Conservation (phyloP, 208 protist genomes). For the Trypanosoma theileri region DNA sequence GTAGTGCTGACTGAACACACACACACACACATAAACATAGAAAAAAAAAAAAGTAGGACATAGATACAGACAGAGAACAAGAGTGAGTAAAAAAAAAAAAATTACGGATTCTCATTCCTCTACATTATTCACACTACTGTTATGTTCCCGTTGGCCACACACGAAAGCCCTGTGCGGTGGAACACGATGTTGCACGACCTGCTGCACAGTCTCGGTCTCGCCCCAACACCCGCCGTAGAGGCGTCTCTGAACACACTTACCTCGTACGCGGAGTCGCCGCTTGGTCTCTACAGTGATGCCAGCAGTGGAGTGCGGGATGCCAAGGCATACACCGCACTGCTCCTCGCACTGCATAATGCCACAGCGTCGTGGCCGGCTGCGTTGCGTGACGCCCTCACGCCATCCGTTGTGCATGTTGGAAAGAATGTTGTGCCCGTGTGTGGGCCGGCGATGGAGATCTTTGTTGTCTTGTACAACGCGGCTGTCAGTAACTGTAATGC, state of each 20-base stretch:
- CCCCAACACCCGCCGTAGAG: slow-evolving; percentile 24
- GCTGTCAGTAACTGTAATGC: slow-evolving; percentile 41
- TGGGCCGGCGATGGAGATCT: slow-evolving; percentile 43
- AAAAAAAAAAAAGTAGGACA: neutral
- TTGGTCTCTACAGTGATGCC: slow-evolving; percentile 34
- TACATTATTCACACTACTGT: neutral
- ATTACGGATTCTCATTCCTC: neutral
- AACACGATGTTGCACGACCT: slow-evolving; percentile 28
- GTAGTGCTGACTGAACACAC: too few species aligned
- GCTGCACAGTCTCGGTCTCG: slow-evolving; percentile 30
- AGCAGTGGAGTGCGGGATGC: slow-evolving; percentile 33
- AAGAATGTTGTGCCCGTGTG: slow-evolving; percentile 16
- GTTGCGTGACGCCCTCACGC: slow-evolving; percentile 33
- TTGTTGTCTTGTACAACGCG: slow-evolving; percentile 66
- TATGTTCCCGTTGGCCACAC: slow-evolving; percentile 32
- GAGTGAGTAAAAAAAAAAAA: neutral
- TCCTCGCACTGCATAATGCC: slow-evolving; percentile 46
- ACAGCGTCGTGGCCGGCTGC: slow-evolving; percentile 47
- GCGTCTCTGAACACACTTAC: slow-evolving; percentile 45
- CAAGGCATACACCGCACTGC: slow-evolving; percentile 39
- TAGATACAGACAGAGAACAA: neutral
- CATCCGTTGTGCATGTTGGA: slow-evolving; percentile 23
- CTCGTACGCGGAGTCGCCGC: slow-evolving; percentile 44
- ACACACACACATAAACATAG: neutral
- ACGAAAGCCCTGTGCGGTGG: slow-evolving; percentile 49